Conservation (phyloP, 139 green algal species). For the Closterium sp. region DNA sequence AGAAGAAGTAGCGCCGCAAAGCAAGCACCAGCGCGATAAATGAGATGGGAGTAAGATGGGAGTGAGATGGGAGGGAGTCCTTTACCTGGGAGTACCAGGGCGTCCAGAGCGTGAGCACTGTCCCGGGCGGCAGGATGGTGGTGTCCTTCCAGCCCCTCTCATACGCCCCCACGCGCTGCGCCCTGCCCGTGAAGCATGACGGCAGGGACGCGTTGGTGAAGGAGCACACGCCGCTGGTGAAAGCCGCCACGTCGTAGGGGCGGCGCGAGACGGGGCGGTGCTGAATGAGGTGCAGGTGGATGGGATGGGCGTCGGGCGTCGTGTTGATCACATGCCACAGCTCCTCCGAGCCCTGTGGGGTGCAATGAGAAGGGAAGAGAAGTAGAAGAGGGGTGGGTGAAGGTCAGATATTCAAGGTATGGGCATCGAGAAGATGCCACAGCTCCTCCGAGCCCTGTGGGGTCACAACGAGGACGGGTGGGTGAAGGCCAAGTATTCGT, state of each 20-base stretch:
- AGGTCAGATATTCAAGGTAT: no score
- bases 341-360: no score
- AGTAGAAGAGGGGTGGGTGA: no score
- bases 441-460: no score
- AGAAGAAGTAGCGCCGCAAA: no score
- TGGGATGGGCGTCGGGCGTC: slow-evolving; percentile 4
- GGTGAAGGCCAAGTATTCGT: no score
- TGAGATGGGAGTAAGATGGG: no score
- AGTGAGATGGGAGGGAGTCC: no score
- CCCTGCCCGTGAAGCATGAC: background rate
- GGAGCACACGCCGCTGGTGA: background rate
- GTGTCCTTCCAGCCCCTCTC: slow-evolving; percentile 34
- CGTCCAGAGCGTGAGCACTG: background rate
- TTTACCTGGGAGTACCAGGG: background rate
- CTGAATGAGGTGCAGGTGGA: slow-evolving; percentile 29
- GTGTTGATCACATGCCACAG: slow-evolving; percentile 32
- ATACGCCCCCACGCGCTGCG: background rate
- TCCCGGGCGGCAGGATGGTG: background rate
- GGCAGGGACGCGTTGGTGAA: background rate
- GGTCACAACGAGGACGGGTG: no score
- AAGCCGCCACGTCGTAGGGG: slow-evolving; percentile 1
- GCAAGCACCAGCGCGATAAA: no score
- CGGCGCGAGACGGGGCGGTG: slow-evolving; percentile 3
- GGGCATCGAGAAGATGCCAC: no score
- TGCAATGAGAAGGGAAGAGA: no score